Evolutionary conservation across 352 stramenopile genomes (phyloP), one percentile per base, ranked within the genome.

Genomic region (Hyaloperonospora arabidopsidis): DNA sequence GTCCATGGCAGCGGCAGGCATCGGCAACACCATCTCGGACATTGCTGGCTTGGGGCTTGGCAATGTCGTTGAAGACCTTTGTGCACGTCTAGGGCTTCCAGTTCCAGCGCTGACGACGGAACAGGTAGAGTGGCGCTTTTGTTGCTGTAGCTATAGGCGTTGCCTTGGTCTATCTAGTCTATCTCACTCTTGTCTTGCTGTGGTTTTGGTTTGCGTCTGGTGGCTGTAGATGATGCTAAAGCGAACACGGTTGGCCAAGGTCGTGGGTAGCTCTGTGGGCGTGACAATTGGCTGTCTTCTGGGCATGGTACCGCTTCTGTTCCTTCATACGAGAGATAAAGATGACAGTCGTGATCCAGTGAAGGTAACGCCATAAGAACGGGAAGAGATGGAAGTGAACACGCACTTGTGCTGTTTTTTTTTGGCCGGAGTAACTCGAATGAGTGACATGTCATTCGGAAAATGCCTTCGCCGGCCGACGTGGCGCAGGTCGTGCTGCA

Each of bases 1-100:
- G 52, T 93, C 86, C 34, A 89, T 95, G 74, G 84, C 86, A 0
- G 86, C 86, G 0, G 84, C 84, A 3, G 86, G 74, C 22, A 77
- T 95, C 34, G 86, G 84, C 55, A 95, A 95, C 58, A 89, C 84
- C 28, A 81, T 95, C 64, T 82, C 74, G 12, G 76, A 89, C 59
- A 75, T 86, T 23, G 71, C 74, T 1, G 73, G 75, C 6, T 57
- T 89, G 34, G 74, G 79, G 21, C 65, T 93, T 0, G 80, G 84
- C 49, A 88, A 87, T 19, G 74, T 92, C n/a, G 66, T 95, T 32
- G 86, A 95, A 54, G 70, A 86, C 53, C 76, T 82, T 51, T 87
- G 79, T 36, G 72, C 79, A 21, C 61, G 67, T 12, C 48, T 95
- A 17, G 81, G 80, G 1, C 51, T 95, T 1, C 76, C 78, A 5